A percentile compares a stretch with the other conserved stretches of the same genome.
Conservation (phyloP, 495 filamentous ascomycete species). For the Schizothecium vesticola region DNA sequence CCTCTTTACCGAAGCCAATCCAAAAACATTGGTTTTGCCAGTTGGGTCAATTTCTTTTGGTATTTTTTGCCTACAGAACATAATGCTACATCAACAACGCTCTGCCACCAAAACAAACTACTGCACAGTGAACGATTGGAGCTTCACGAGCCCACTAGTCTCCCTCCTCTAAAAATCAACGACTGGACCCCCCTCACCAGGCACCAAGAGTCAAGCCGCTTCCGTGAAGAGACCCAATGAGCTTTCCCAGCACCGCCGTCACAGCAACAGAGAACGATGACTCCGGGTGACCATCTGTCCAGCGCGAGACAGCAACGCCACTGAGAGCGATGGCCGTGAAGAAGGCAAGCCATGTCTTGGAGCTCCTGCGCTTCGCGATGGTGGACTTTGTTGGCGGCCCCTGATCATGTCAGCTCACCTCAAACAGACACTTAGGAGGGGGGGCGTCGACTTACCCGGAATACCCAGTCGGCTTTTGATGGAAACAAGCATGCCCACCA, state of each 20-base stretch:
- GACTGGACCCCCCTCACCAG: not conserved
- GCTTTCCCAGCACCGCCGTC: not conserved
- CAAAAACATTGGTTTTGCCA: not conserved
- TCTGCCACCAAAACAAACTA: too few species aligned
- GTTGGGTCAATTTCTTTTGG: not conserved
- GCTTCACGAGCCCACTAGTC: not conserved
- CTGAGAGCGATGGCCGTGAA: not conserved
- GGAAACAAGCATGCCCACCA: constrained; percentile 11
- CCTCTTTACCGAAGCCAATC: not conserved
- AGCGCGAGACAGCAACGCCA: not conserved
- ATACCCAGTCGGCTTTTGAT: constrained; percentile 1
- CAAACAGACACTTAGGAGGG: not conserved
- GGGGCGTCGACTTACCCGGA: not conserved
- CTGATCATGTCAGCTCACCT: not conserved
- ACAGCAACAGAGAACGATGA: not conserved
- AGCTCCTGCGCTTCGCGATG: not conserved
- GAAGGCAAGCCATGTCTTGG: not conserved
- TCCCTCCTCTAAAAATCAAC: not conserved
- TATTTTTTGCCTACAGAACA: not conserved
- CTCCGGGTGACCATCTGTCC: not conserved
- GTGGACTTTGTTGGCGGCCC: not conserved
- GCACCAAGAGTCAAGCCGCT: not conserved
- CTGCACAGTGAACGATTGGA: not conserved
- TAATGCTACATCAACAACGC: not conserved
- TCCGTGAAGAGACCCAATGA: not conserved